A percentile compares a stretch with the other conserved stretches of the same genome.
phyloP scores from a whole-genome alignment of 345 rosid species.

The Alliaria petiolata region DNA sequence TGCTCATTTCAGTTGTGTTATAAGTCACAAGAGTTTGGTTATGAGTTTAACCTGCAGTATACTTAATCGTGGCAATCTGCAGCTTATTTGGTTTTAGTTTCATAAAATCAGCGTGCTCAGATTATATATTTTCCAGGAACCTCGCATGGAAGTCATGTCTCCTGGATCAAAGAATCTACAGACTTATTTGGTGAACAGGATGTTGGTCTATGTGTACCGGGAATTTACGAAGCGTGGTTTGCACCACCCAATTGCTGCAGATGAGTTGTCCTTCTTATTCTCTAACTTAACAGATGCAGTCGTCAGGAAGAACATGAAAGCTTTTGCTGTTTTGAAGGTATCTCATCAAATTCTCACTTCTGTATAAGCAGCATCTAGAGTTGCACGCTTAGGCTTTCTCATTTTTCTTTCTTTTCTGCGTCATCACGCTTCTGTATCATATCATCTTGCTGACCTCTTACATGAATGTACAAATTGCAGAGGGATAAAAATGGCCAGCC shows the following conservation, averaged over 20 bases:
- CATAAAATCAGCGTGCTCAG: neutral
- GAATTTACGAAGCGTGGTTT: conserved; percentile 62
- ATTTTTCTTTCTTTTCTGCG: conserved; percentile 32
- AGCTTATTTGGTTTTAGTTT: conserved; percentile 6
- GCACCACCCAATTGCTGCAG: conserved; percentile 59
- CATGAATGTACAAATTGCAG: conserved; percentile 42
- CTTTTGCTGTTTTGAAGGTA: conserved; percentile 72
- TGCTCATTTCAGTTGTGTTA: conserved; percentile 4
- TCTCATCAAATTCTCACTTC: conserved; percentile 9
- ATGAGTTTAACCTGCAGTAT: conserved; percentile 1
- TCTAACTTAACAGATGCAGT: conserved; percentile 65
- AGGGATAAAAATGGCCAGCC: conserved; percentile 64
- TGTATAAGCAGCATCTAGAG: too few species aligned
- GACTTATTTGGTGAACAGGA: conserved; percentile 62
- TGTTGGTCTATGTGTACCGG: conserved; percentile 75
- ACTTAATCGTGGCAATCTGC: conserved; percentile 1
- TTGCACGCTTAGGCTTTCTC: too few species aligned
- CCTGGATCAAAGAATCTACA: conserved; percentile 83
- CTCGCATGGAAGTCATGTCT: conserved; percentile 88
- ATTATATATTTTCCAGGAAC: conserved; percentile 56
- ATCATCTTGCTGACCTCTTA: conserved; percentile 14
- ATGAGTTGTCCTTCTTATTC: conserved; percentile 66
- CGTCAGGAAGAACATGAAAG: conserved; percentile 67
- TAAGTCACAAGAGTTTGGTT: neutral
- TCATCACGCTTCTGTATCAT: conserved; percentile 12